Evolutionary conservation across 2,329 filamentous ascomycete species (phyloP), one percentile per base, ranked within the genome.

Genomic region (Ceratocystis lukuohia): DNA sequence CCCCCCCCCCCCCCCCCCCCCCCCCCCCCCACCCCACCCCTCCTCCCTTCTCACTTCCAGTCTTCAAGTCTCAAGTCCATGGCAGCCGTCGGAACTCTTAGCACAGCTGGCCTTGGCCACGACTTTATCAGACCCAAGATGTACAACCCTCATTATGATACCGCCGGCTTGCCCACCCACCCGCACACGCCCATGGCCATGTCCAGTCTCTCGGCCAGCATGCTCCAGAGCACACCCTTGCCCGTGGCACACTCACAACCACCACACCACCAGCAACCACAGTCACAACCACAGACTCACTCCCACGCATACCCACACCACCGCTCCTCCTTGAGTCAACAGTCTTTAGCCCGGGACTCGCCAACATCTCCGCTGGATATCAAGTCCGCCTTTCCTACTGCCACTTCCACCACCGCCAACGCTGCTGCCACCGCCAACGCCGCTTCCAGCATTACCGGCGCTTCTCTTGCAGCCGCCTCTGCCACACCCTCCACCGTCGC

Each of bases 61-160:
- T n/a, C 20, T 53, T 53, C 20, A 8, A 33, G 25, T 57, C 59
- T 65, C 37, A 64, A 62, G 66, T 63, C 66, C 48, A 67, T 67
- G 66, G 66, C 66, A 59, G 66, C 56, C 56, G 56, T 66, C 33
- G 65, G 62, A 46, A 68, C 66, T 7, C 57, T 65, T 33, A 57
- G 63, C 15, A 62, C 63, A 53, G 48, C 64, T 44, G 64, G 63
- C 15, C 66, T 65, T 59, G 59, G 63, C 64, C 66, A 68, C 66
- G 66, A 68, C 61, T 68, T 68, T 44, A 44, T 59, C 48, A 56
- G 64, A 46, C 45, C 56, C 64, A 68, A 68, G 45, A 68, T 68
- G 66, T 68, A 65, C 57, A 41, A 46, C 53, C 53, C 53, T 5
- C 63, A 65, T 41, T 68, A 68, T 48, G 44, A 53, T 15, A 22